phyloP scores from a whole-genome alignment of 176 grass and related monocot species.

The Avena eriantha region DNA sequence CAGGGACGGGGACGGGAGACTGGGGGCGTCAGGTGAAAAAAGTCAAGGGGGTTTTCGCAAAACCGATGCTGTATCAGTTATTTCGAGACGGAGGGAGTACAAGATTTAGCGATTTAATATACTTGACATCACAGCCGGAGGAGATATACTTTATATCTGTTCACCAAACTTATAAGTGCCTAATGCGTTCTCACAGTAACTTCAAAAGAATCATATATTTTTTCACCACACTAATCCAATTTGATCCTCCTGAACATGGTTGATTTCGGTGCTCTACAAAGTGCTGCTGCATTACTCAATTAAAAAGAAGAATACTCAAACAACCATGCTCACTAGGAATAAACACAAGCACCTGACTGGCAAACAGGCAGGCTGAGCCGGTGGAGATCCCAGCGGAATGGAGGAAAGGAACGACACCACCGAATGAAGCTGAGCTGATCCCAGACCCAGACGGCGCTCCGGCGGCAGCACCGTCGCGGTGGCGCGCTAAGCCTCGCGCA shows the following conservation, averaged over 20 bases:
- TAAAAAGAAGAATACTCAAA: background rate
- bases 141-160: no score
- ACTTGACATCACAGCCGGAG: no score
- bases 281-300: background rate
- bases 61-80: no score
- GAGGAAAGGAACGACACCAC: background rate
- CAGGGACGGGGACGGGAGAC: no score
- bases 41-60: no score
- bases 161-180: no score
- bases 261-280: background rate
- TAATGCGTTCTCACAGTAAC: background rate
- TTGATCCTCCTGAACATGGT: background rate
- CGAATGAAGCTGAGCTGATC: background rate
- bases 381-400: background rate
- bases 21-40: no score
- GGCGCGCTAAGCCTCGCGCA: background rate
- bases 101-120: no score
- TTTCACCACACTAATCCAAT: no score
- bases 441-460: background rate
- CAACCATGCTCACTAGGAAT: background rate
- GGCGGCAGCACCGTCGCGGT: background rate
- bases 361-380: background rate
- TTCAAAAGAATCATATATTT: background rate
- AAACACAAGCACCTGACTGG: background rate
- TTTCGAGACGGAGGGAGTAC: no score